A percentile compares a stretch with the other conserved stretches of the same genome.
Conservation (phyloP, 108 stramenopile genomes). For the Cyclostephanos invisitatus region DNA sequence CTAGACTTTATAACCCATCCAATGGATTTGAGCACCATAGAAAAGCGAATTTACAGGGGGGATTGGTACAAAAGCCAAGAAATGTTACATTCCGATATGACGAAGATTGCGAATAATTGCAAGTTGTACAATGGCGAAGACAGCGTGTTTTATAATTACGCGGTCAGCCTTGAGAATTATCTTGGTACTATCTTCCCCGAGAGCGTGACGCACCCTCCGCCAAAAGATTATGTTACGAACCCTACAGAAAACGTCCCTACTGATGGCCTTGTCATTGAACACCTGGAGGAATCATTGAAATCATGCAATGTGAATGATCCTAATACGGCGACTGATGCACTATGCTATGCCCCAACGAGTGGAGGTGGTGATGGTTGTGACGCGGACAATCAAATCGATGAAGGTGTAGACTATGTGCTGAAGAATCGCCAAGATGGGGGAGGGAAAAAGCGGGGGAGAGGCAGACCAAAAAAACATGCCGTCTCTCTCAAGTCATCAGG, state of each 20-base stretch:
- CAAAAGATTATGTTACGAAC: neutral
- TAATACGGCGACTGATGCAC: neutral
- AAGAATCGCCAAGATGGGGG: constrained; percentile 1
- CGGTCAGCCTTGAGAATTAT: constrained; percentile 74
- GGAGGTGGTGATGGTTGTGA: constrained; percentile 11
- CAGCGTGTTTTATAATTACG: constrained; percentile 78
- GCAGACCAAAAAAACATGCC: neutral
- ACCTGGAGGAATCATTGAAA: neutral
- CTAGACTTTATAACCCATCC: constrained; percentile 83
- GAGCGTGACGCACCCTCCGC: constrained; percentile 9
- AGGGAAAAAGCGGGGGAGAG: neutral
- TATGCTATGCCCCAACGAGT: neutral
- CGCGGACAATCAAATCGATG: neutral
- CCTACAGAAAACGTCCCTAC: neutral
- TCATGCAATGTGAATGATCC: neutral
- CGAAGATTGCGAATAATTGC: constrained; percentile 94
- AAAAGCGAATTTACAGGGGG: constrained; percentile 84
- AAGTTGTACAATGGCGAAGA: constrained; percentile 87
- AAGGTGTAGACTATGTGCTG: constrained; percentile 1
- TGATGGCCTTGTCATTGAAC: neutral
- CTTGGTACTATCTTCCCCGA: constrained; percentile 56
- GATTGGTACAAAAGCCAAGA: constrained; percentile 79
- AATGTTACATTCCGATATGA: constrained; percentile 82
- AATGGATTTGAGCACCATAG: constrained; percentile 89
- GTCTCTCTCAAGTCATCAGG: neutral